Percentiles rank a stretch among this genome's conserved stretches.
Evolutionary conservation across 305 asterid genomes (phyloP).

Genomic region (Ajuga reptans): DNA sequence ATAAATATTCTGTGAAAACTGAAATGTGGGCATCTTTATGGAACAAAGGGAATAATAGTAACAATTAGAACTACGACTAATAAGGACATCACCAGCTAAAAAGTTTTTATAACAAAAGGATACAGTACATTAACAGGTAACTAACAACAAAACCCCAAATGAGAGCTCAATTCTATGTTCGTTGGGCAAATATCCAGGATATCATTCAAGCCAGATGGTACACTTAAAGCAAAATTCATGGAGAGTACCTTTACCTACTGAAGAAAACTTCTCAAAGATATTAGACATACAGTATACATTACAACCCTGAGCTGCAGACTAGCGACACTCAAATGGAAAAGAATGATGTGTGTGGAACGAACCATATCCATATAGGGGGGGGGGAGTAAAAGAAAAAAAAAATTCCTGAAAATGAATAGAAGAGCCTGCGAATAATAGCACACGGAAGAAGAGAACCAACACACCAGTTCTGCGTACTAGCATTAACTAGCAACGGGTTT

Average conservation of each 20-base stretch:
- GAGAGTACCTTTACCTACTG: slow-evolving; percentile 5
- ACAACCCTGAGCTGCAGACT: slow-evolving; percentile 22
- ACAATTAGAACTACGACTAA: neutral
- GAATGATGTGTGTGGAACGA: slow-evolving; percentile 22
- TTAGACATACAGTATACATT: slow-evolving; percentile 31
- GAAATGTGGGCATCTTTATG: no score
- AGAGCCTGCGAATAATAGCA: slow-evolving; percentile 21
- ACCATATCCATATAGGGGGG: slow-evolving; percentile 24
- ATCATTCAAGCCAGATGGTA: slow-evolving; percentile 19
- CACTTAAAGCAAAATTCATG: slow-evolving; percentile 27
- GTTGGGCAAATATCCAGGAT: neutral
- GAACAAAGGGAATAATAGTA: no score
- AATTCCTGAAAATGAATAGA: slow-evolving; percentile 23
- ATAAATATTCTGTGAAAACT: no score
- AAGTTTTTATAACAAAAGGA: neutral
- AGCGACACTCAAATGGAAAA: slow-evolving; percentile 13
- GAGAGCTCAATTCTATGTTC: slow-evolving; percentile 13
- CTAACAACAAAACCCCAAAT: slow-evolving; percentile 1
- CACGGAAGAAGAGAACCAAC: neutral
- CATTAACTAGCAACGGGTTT: slow-evolving; percentile 41
- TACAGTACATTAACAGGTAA: neutral
- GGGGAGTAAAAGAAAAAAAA: neutral
- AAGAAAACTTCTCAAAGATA: slow-evolving; percentile 20
- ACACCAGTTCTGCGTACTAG: neutral
- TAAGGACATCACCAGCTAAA: neutral